Base-by-base conservation (phyloP, 306 rosid genomes). In the Erythrophleum fordii region DNA sequence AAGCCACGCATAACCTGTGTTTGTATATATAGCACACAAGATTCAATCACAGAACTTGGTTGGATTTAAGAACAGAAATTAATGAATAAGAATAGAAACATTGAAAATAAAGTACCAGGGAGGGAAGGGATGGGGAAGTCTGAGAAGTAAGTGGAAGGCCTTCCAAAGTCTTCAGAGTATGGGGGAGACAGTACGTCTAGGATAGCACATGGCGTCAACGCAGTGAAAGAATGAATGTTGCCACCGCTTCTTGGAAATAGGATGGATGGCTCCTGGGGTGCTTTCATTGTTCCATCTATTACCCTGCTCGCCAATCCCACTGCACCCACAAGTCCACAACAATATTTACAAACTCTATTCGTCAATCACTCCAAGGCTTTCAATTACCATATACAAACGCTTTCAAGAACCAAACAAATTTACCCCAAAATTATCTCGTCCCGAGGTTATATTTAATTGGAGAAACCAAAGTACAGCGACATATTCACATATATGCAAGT, bases 111-210 rank as follows among this genome's bases (percentile, higher is more conserved):
- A 64, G 58, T 78, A 91, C 96, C 93, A 0, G 89, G 82, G 56
- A 89, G 89, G 26, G 81, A 81, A 70, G 88, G 81, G 20, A 92
- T 60, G 17, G 90, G 89, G 46, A 78, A 22, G 31, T 86, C 87
- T 12, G 82, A 83, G 81, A 75, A 92, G 77, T 92, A 92, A 79
- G 94, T 86, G 71, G 91, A 92, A 34, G 84, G 90, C 80, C 97
- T 88, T 76, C 83, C 91, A 66, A 66, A 80, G 7, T 88, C 84
- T 25, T 86, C 62, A 44, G 91, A 86, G 84, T 92, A 92, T 0
- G 97, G 94, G 10, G 97, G 97, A 49, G 92, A 52, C 25, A 90
- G 78, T 68, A 92, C 94, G 69, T 92, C 97, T 18, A 92, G 73
- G 6, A 90, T 83, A 11, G 94, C 94, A 78, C 91, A 88, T 1